Conservation (phyloP, 257 asterid species). For the Penstemon eatonii region DNA sequence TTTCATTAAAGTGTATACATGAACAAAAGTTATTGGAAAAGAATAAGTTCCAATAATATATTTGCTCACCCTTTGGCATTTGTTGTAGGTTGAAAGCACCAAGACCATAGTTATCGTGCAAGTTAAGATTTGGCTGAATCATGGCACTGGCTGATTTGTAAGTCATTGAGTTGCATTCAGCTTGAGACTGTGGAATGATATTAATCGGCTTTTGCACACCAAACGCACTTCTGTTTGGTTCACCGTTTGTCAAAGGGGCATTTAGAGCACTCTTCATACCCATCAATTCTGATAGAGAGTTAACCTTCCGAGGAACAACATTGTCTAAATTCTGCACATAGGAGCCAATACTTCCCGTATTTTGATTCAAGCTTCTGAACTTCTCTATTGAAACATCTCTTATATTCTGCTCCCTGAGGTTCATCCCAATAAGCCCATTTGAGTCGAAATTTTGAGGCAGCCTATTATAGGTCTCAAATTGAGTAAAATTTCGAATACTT, state of each 20-base stretch:
- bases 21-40: background rate
- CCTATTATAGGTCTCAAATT: slow-evolving; percentile 24
- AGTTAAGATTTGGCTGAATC: slow-evolving; percentile 29
- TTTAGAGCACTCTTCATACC: slow-evolving; percentile 30
- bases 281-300: slow-evolving; percentile 45
- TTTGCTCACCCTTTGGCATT: slow-evolving; percentile 47
- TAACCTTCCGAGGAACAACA: slow-evolving; percentile 30
- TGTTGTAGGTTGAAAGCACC: slow-evolving; percentile 41
- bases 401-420: slow-evolving; percentile 17
- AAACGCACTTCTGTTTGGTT: slow-evolving; percentile 22
- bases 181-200: slow-evolving; percentile 38
- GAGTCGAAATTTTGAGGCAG: slow-evolving; percentile 22
- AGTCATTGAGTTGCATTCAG: slow-evolving; percentile 30
- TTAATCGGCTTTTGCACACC: slow-evolving; percentile 14
- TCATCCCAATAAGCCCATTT: slow-evolving; percentile 13
- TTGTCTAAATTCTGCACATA: slow-evolving; percentile 28
- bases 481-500: slow-evolving; percentile 27
- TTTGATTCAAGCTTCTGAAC: slow-evolving; percentile 30
- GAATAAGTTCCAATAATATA: slow-evolving; percentile 1
- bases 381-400: slow-evolving; percentile 24
- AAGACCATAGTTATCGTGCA: slow-evolving; percentile 27
- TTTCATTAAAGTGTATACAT: too few relatives aligned
- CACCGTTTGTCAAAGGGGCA: slow-evolving; percentile 21
- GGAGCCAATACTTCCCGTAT: slow-evolving; percentile 28
- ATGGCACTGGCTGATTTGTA: slow-evolving; percentile 26